Percentiles rank a stretch among this genome's conserved stretches.
These are phyloP conservation scores for Astrothelium macrocarpum DNA, from an alignment of 495 filamentous ascomycete species.

Conservation along the genomic window DNA sequence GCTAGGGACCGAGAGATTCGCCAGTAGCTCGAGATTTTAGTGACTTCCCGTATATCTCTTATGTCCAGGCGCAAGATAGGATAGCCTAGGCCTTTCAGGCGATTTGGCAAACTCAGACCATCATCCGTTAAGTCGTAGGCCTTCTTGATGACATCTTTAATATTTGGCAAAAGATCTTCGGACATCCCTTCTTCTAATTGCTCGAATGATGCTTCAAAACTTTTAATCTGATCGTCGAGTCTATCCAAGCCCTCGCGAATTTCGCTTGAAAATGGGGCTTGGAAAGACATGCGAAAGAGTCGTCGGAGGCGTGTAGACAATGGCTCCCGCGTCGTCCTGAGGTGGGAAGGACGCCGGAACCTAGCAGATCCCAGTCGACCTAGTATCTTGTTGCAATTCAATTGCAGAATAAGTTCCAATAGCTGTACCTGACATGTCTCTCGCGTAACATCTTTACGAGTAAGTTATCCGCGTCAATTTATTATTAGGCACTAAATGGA, in stretches of 20 bases:
- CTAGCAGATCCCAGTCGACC: too few relatives aligned
- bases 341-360: background rate
- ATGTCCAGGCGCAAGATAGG: background rate
- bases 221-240: background rate
- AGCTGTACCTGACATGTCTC: background rate
- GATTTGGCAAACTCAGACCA: background rate
- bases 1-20: background rate
- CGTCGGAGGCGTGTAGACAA: too few relatives aligned
- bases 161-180: background rate
- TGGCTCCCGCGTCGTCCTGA: too few relatives aligned
- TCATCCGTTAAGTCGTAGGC: background rate
- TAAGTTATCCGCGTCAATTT: background rate
- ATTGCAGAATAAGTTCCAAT: background rate
- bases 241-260: too few relatives aligned
- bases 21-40: background rate
- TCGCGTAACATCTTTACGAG: background rate
- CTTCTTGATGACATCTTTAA: background rate
- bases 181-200: background rate
- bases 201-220: background rate
- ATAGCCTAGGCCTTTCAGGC: background rate
- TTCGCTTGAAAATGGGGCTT: too few relatives aligned
- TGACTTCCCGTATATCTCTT: background rate
- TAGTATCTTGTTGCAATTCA: background rate
- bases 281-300: too few relatives aligned
- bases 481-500: background rate